phyloP scores from a whole-genome alignment of 2,329 filamentous ascomycete species.

The Penicillium crustosum region DNA sequence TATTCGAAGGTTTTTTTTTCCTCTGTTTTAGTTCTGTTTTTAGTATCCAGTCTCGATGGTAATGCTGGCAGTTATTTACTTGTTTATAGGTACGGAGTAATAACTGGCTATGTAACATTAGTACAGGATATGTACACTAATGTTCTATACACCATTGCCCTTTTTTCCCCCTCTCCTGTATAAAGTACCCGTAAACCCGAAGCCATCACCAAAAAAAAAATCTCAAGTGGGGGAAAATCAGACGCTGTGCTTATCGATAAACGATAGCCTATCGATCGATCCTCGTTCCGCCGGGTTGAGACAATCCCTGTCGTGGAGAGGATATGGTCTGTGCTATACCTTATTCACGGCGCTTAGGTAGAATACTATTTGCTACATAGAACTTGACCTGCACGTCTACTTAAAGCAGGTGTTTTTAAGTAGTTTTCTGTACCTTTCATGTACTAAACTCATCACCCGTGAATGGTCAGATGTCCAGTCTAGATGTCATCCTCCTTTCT shows the following conservation, averaged over 20 bases:
- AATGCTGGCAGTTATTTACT: neutral
- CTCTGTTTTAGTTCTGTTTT: neutral
- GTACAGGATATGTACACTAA: neutral
- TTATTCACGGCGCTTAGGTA: conserved; percentile 8
- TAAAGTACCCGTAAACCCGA: neutral
- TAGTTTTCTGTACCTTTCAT: neutral
- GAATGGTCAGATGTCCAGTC: conserved; percentile 5
- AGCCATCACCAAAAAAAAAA: neutral
- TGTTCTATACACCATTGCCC: neutral
- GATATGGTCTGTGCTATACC: conserved; percentile 10
- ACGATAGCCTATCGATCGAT: conserved; percentile 18
- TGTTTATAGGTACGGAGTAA: neutral
- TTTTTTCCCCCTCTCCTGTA: neutral
- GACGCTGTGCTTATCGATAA: conserved; percentile 17
- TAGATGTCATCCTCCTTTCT: conserved; percentile 8
- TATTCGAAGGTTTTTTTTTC: neutral
- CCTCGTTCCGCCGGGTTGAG: conserved; percentile 9
- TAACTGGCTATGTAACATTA: neutral
- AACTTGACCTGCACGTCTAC: neutral
- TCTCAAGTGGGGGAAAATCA: conserved; percentile 4
- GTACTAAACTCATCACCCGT: conserved; percentile 4
- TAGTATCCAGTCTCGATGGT: neutral
- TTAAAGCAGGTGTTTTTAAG: neutral
- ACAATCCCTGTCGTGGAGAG: conserved; percentile 9
- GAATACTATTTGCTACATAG: neutral